Conservation (phyloP, 1,284 basidiomycete genomes). For the Cutaneotrichosporon mucoides region DNA sequence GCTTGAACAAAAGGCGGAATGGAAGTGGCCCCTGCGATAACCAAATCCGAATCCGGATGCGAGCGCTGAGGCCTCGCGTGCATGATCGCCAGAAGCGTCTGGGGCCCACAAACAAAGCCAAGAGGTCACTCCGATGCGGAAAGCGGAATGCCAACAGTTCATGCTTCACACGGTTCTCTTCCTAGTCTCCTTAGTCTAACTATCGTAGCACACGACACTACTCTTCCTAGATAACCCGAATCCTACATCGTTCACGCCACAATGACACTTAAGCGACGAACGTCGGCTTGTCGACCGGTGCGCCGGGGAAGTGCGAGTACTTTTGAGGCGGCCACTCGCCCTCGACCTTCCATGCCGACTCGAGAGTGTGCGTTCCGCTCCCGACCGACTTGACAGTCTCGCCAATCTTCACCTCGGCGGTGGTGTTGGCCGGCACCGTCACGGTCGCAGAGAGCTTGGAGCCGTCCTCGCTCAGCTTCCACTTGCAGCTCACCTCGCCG, state of each 20-base stretch:
- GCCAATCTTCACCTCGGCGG: slow-evolving; percentile 20
- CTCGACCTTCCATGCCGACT: neutral
- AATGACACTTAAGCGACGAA: neutral
- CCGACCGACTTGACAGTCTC: neutral
- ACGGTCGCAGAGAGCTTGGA: slow-evolving; percentile 14
- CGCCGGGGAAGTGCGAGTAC: neutral
- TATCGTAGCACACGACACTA: no score
- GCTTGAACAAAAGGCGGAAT: no score
- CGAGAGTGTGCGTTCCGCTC: neutral
- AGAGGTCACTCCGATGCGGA: no score
- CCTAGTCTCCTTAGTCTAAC: no score
- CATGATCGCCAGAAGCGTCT: no score
- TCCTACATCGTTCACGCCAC: neutral
- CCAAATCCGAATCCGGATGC: no score
- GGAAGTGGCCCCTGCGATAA: no score
- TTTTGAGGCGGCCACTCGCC: neutral
- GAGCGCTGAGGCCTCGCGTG: no score
- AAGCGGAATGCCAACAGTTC: no score
- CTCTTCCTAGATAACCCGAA: no score
- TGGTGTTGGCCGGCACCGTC: slow-evolving; percentile 31
- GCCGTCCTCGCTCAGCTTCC: slow-evolving; percentile 20
- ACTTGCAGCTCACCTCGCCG: slow-evolving; percentile 20
- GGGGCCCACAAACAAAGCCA: no score
- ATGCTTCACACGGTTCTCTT: no score
- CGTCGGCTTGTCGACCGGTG: neutral